A percentile compares a stretch with the other conserved stretches of the same genome.
Evolutionary conservation across 208 protist genomes (phyloP).

Genomic region (Histomonas meleagridis): DNA sequence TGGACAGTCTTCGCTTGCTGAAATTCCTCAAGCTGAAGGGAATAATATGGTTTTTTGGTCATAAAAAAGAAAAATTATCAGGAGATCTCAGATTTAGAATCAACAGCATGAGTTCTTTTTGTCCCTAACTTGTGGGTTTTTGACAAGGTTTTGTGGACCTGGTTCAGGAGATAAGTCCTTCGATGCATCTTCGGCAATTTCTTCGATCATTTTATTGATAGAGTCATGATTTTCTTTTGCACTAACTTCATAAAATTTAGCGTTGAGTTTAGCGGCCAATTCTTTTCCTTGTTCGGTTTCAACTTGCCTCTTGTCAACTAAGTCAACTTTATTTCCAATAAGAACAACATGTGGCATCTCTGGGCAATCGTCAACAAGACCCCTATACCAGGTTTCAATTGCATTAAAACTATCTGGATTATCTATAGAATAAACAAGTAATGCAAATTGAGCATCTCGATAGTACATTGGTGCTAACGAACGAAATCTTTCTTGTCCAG

Average conservation of each 20-base stretch:
- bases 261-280: not conserved
- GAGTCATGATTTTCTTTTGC: not conserved
- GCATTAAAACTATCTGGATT: not conserved
- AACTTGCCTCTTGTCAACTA: not conserved
- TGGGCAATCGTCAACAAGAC: not conserved
- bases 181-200: not conserved
- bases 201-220: not conserved
- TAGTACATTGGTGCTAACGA: slow-evolving; percentile 4
- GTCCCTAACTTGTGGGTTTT: no score
- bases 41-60: no score
- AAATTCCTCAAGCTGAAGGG: no score
- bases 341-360: not conserved
- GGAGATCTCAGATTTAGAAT: no score
- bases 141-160: no score
- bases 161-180: no score
- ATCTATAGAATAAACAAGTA: slow-evolving; percentile 12
- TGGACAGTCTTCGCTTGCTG: no score
- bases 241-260: not conserved
- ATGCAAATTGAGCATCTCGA: not conserved
- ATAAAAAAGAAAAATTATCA: no score
- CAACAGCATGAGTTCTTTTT: no score
- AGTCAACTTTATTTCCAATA: not conserved
- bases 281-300: not conserved
- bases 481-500: not conserved
- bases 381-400: not conserved